These are phyloP conservation scores for Starmerella gropengiesseri DNA, from an alignment of 805 yeast genomes.

Conservation along the genomic window DNA sequence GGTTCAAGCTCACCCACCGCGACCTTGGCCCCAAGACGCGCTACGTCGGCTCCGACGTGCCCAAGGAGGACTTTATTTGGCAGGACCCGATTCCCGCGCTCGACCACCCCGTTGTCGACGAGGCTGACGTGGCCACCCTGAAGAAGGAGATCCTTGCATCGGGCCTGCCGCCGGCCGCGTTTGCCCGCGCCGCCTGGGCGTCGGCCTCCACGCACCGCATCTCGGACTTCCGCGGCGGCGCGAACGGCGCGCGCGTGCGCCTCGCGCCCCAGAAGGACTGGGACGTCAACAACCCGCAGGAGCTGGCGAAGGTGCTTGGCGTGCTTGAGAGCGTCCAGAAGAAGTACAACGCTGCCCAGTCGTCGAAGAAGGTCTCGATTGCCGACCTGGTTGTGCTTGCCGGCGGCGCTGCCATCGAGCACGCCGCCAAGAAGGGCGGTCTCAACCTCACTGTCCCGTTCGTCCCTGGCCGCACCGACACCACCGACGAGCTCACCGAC, in stretches of 20 bases:
- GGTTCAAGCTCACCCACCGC: conserved; percentile 15
- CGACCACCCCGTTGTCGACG: conserved; percentile 3
- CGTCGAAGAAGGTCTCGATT: conserved; percentile 13
- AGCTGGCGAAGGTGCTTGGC: conserved; percentile 13
- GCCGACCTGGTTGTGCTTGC: conserved; percentile 20
- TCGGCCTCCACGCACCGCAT: conserved; percentile 19
- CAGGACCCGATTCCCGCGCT: conserved; percentile 14
- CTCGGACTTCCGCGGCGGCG: conserved; percentile 21
- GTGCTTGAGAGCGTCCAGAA: conserved; percentile 10
- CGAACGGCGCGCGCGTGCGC: conserved; percentile 20
- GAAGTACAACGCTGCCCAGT: conserved; percentile 10
- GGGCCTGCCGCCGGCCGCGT: conserved; percentile 9
- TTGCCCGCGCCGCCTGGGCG: conserved; percentile 22
- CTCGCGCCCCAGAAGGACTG: conserved; percentile 20
- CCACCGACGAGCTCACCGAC: conserved; percentile 16
- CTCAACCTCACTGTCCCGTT: conserved; percentile 17
- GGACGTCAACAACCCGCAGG: conserved; percentile 22
- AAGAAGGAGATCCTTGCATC: not conserved
- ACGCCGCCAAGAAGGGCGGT: conserved; percentile 17
- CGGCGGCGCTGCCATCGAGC: conserved; percentile 18
- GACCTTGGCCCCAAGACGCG: conserved; percentile 15
- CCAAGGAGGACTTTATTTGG: conserved; percentile 9
- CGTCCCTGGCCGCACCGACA: conserved; percentile 20
- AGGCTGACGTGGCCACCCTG: conserved; percentile 3
- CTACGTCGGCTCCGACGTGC: conserved; percentile 14